Conservation (phyloP, 2,329 filamentous ascomycete species). For the Neofusicoccum cordaticola region DNA sequence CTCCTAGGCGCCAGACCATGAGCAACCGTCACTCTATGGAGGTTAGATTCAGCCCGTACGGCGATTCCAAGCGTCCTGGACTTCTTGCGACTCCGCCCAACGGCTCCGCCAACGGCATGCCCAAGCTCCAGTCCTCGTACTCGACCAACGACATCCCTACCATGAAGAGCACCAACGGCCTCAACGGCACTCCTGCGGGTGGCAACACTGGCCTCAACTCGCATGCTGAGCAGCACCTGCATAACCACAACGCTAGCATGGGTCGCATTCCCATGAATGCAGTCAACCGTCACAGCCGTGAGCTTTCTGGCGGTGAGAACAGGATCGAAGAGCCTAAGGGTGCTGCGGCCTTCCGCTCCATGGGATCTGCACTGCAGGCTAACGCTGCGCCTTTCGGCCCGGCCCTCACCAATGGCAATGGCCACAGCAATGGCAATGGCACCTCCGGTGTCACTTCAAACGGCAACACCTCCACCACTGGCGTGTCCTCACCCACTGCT, state of each 20-base stretch:
- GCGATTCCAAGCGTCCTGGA: constrained; percentile 45
- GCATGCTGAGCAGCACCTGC: constrained; percentile 57
- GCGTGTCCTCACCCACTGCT: constrained; percentile 5
- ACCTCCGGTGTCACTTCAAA: background rate
- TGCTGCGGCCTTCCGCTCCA: constrained; percentile 53
- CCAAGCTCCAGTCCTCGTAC: constrained; percentile 82
- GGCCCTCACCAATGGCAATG: constrained; percentile 33
- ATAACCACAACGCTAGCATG: constrained; percentile 76
- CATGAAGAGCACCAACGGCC: constrained; percentile 65
- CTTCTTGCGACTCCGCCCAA: constrained; percentile 59
- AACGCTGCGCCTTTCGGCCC: constrained; percentile 78
- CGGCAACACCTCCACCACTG: background rate
- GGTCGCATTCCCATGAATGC: constrained; percentile 72
- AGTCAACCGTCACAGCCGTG: constrained; percentile 67
- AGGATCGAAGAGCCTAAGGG: constrained; percentile 37
- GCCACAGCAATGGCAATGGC: too few species aligned
- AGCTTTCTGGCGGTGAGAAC: constrained; percentile 56
- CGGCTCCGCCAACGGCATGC: constrained; percentile 57
- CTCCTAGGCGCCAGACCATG: constrained; percentile 27
- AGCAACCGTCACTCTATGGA: constrained; percentile 49
- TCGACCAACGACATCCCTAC: constrained; percentile 88
- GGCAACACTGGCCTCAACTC: constrained; percentile 39
- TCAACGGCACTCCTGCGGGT: constrained; percentile 35
- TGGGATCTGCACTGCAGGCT: constrained; percentile 73
- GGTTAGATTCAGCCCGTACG: constrained; percentile 39